Evolutionary conservation across 139 green algal species (phyloP).

Genomic region (Zygnema circumcarinatum): DNA sequence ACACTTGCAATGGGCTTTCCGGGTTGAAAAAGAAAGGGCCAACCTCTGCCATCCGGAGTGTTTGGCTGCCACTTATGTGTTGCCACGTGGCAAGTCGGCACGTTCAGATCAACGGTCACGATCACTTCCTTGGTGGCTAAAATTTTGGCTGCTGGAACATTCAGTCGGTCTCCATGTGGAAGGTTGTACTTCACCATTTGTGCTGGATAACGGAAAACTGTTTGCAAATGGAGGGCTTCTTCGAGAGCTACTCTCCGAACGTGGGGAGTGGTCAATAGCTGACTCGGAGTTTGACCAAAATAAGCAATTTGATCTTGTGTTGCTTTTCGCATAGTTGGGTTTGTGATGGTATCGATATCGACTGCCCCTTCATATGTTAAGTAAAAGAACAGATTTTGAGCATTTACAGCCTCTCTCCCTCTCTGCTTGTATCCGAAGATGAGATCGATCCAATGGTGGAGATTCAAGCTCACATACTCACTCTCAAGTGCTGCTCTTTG

Average conservation of each 20-base stretch:
- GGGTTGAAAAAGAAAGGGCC: constrained; percentile 45
- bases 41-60: constrained; percentile 48
- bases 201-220: constrained; percentile 41
- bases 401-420: constrained; percentile 70
- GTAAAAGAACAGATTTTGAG: constrained; percentile 89
- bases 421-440: constrained; percentile 67
- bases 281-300: constrained; percentile 66
- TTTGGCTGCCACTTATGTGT: constrained; percentile 51
- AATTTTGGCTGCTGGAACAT: constrained; percentile 34
- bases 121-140: constrained; percentile 34
- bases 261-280: constrained; percentile 60
- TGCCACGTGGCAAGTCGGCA: constrained; percentile 52
- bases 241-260: constrained; percentile 5
- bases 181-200: constrained; percentile 29
- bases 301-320: constrained; percentile 62
- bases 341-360: constrained; percentile 60
- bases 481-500: constrained; percentile 66
- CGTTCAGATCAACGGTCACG: constrained; percentile 32
- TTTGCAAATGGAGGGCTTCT: constrained; percentile 39
- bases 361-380: constrained; percentile 85
- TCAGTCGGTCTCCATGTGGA: constrained; percentile 16
- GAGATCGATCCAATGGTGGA: constrained; percentile 73
- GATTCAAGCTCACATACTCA: constrained; percentile 67
- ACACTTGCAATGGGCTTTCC: neutral
- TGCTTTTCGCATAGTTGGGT: constrained; percentile 43